Evolutionary conservation across 768 basidiomycete genomes (phyloP).

Genomic region (Mycena venus): DNA sequence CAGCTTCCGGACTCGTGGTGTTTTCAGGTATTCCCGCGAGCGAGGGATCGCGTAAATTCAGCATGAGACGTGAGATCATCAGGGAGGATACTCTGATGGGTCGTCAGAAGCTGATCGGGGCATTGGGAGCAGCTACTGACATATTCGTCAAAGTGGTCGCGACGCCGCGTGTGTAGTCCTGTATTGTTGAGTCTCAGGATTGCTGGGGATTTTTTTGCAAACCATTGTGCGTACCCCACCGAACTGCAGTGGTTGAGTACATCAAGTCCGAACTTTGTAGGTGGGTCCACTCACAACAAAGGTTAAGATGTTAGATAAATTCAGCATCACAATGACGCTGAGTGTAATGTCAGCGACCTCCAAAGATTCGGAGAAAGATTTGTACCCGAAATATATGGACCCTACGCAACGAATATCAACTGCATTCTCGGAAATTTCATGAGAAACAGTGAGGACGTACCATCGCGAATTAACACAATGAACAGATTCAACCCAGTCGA

Average conservation of each 20-base stretch:
- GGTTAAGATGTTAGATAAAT: constrained; percentile 25
- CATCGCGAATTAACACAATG: constrained; percentile 22
- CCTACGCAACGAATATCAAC: neutral
- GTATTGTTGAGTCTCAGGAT: neutral
- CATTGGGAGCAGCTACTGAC: neutral
- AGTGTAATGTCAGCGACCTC: too few relatives aligned
- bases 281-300: constrained; percentile 24
- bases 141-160: constrained; percentile 23
- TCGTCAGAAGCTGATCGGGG: neutral
- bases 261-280: too few relatives aligned
- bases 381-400: constrained; percentile 26
- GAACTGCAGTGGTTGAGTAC: neutral
- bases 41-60: constrained; percentile 26
- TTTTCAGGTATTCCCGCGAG: too few relatives aligned
- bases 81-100: constrained; percentile 25
- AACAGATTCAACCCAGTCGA: neutral
- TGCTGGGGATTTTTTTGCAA: too few relatives aligned
- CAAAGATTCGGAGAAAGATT: too few relatives aligned
- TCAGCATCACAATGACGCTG: constrained; percentile 22
- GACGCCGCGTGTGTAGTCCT: constrained; percentile 12
- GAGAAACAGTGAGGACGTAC: neutral
- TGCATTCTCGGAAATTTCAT: neutral
- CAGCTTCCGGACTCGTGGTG: too few relatives aligned
- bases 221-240: constrained; percentile 10
- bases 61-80: constrained; percentile 28